Evolutionary conservation across 495 filamentous ascomycete species (phyloP), one percentile per base, ranked within the genome.

Genomic region (Neurospora sp.): DNA sequence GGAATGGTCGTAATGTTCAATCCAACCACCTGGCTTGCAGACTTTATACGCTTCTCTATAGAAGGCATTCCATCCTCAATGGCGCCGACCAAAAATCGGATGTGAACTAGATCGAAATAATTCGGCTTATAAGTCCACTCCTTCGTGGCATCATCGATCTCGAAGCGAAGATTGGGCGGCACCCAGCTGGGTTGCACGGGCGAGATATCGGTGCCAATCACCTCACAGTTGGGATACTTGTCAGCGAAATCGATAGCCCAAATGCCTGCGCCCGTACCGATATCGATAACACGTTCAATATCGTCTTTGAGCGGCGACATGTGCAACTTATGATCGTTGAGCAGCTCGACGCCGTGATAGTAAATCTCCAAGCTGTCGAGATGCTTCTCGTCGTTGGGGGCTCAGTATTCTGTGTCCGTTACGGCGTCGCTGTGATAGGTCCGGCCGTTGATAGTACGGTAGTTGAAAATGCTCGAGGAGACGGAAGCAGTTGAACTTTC

Each of bases 101-200:
- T 81, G 77, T 91, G 88, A 71, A 91, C 84, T 71, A 87, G 88
- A 79, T 92, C 90, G 77, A 91, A 91, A 70, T 77, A 71, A 62
- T 85, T 77, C 9, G 79, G 70, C 14, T 78, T 74, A 71, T 83
- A 87, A 14, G 82, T 77, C 88, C 87, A 90, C 23, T 75, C 74
- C 9, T 75, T 70, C 62, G 85, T 83, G 74, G 85, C 77, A 75
- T 87, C 85, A 70, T 86, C 84, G 39, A 87, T 79, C 27, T 81
- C 75, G 74, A 83, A 87, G 73, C 76, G 71, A 23, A 83, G 75
- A 60, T 85, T 85, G 2, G 80, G 80, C 1, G 80, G 82, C 18
- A 81, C 80, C 78, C 81, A 84, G 8, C 72, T 69, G 1, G 84
- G 83, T 49, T 86, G 84, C 35, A 86, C 83, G 14, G 83, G 78